Base-by-base conservation (phyloP, 1,284 basidiomycete species). In the Puccinia triticina region DNA sequence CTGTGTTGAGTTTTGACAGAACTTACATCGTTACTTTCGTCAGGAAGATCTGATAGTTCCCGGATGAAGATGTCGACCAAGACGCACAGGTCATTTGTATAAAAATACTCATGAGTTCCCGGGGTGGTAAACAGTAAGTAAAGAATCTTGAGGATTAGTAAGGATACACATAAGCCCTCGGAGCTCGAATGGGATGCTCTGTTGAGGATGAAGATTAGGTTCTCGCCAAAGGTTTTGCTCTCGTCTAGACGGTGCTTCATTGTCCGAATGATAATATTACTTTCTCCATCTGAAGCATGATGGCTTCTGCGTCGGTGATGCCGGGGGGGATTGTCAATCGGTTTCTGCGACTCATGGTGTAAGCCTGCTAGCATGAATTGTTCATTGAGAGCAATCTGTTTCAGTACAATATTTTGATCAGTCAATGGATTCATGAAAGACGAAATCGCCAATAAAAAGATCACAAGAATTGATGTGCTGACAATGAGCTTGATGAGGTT, bases 141-240 rank as follows among this genome's bases (percentile, higher is more conserved):
- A 1, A 99, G 90, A 71, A 98, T 90, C 88, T 99, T 99, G 85
- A 99, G 89, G 76, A 98, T 92, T 66, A 99, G 90, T 16, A 99
- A 88, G 85, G 98, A 95, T 91, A 97, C 94, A 88, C 95, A 98
- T 29, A 95, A 88, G 84, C 96, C 96, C 85, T 98, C 96, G 1
- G 93, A 89, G 1, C 92, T 93, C 71, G 92, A 91, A 85, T 92
- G 71, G 11, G 79, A 82, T 7, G 95, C 93, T 83, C 96, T 92
- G 86, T 99, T 99, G 61, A 99, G 89, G 93, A 99, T 99, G 87
- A 98, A 99, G 84, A 99, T 98, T 89, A 99, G 91, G 86, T 98
- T 99, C 88, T 96, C 95, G 21, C 95, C 95, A 87, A 99, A 98
- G 0, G 96, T 98, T 88, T 94, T 95, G 87, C 92, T 94, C 16